Percentiles rank a stretch among this genome's conserved stretches.
Conservation (phyloP, 257 asterid species). For the Nicotiana knightiana region DNA sequence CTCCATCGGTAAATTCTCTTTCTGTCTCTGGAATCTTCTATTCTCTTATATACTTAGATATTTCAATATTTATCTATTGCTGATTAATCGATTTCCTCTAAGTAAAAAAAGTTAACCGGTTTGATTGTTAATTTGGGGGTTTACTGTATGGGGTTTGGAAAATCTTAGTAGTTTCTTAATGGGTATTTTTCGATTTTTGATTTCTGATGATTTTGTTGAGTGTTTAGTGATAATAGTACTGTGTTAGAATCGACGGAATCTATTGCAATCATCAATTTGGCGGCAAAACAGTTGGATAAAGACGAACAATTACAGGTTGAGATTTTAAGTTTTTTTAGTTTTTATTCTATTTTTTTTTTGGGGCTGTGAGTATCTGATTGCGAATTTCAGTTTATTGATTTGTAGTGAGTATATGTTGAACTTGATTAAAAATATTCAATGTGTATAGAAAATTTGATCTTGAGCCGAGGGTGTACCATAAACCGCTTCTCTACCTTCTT, state of each 20-base stretch:
- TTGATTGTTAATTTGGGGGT: neutral
- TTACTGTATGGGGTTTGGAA: neutral
- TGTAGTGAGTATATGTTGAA: neutral
- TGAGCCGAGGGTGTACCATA: no score
- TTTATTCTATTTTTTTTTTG: neutral
- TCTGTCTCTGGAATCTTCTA: neutral
- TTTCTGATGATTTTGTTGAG: slow-evolving; percentile 5
- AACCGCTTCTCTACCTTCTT: neutral
- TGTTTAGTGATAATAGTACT: slow-evolving; percentile 10
- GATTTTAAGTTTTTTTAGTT: neutral
- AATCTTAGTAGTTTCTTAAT: neutral
- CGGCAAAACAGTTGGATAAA: neutral
- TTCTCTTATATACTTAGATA: neutral
- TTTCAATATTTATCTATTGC: neutral
- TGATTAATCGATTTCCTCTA: neutral
- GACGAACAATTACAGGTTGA: slow-evolving; percentile 6
- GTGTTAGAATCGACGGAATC: neutral
- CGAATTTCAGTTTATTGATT: neutral
- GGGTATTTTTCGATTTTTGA: neutral
- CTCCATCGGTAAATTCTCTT: neutral
- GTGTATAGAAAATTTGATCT: neutral
- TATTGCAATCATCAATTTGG: slow-evolving; percentile 4
- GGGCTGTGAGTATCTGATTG: neutral
- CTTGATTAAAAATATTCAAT: neutral
- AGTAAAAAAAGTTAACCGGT: neutral